A percentile compares a stretch with the other conserved stretches of the same genome.
Evolutionary conservation across 768 basidiomycete genomes (phyloP).

Genomic region (Symmetrospora coprosmae): DNA sequence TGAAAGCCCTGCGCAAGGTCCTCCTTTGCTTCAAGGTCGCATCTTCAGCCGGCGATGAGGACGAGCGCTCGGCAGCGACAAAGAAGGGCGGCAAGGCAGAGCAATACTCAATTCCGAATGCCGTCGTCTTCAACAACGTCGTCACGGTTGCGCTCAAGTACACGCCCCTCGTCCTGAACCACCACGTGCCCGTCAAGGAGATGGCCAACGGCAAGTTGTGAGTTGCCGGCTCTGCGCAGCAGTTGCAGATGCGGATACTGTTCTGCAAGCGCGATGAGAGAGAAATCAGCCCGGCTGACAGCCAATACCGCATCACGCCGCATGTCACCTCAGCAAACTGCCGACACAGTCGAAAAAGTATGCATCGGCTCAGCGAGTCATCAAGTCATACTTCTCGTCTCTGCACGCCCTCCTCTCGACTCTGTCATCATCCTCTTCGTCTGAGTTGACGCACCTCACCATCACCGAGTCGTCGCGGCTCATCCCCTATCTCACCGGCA

Average conservation of each 20-base stretch:
- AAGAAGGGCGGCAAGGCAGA: conserved; percentile 35
- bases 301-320: not conserved
- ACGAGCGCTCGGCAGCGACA: conserved; percentile 40
- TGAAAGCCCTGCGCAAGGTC: conserved; percentile 67
- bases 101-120: conserved; percentile 70
- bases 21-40: conserved; percentile 84
- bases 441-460: conserved; percentile 46
- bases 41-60: conserved; percentile 73
- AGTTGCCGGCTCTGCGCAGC: not conserved
- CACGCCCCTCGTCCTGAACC: conserved; percentile 71
- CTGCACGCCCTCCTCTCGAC: conserved; percentile 63
- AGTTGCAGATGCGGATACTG: not conserved
- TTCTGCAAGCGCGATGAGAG: not conserved
- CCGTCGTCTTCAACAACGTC: conserved; percentile 81
- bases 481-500: conserved; percentile 71
- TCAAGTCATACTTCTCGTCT: conserved; percentile 80
- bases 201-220: conserved; percentile 72
- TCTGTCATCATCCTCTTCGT: conserved; percentile 47
- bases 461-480: conserved; percentile 75
- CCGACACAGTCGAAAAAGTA: conserved; percentile 67
- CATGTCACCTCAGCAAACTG: conserved; percentile 53
- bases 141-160: conserved; percentile 72
- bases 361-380: conserved; percentile 68
- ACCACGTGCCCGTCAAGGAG: conserved; percentile 78
- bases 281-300: not conserved